phyloP scores from a whole-genome alignment of 2,329 filamentous ascomycete genomes.

The Fusarium pseudograminearum region DNA sequence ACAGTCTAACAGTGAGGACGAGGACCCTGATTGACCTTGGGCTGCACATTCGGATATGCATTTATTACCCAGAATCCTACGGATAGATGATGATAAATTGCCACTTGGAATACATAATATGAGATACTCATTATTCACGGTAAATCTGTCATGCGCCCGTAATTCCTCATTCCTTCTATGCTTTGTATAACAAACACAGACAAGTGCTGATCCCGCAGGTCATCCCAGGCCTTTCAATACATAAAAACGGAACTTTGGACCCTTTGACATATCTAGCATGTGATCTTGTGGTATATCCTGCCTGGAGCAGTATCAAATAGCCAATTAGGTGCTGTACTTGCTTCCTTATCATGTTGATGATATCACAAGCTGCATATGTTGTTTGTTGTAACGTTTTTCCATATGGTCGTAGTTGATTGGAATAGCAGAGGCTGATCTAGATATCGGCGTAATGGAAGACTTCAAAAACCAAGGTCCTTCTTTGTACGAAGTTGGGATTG shows the following conservation, averaged over 20 bases:
- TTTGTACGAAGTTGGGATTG: too few relatives aligned
- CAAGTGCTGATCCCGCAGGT: constrained; percentile 33
- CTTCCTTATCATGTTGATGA: background rate
- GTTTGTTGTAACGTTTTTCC: background rate
- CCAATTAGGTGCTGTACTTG: background rate
- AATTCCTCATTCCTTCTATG: background rate
- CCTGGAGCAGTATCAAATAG: background rate
- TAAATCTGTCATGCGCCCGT: background rate
- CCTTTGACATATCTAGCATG: background rate
- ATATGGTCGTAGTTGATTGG: background rate
- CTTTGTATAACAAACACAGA: constrained; percentile 11
- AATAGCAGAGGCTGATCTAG: too few relatives aligned
- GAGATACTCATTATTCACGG: constrained; percentile 1
- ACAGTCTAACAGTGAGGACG: background rate
- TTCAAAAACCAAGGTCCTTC: background rate
- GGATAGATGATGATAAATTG: background rate
- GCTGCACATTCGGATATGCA: constrained; percentile 6
- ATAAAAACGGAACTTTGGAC: background rate
- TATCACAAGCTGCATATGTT: background rate
- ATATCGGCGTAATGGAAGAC: too few relatives aligned
- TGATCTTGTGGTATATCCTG: background rate
- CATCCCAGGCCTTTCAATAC: constrained; percentile 5
- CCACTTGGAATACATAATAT: constrained; percentile 6
- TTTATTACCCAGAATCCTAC: background rate
- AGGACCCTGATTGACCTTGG: constrained; percentile 25